A percentile compares a stretch with the other conserved stretches of the same genome.
phyloP scores from a whole-genome alignment of 192 early-diverging fungal species.

The Bifiguratus adelaidae region DNA sequence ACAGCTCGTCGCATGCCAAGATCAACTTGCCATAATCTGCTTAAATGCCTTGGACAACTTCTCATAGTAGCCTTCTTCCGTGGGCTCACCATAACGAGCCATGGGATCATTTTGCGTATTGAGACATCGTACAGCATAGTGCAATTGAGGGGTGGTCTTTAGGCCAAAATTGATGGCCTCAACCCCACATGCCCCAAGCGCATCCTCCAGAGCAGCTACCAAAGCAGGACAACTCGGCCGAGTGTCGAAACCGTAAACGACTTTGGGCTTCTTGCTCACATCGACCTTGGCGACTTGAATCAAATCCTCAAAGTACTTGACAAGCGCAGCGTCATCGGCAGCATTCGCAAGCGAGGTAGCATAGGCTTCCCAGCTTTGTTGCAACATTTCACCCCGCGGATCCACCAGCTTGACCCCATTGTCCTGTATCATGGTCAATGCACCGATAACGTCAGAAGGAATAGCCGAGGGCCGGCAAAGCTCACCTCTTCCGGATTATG shows the following conservation, averaged over 20 bases:
- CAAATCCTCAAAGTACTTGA: slow-evolving; percentile 52
- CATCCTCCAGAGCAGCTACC: slow-evolving; percentile 70
- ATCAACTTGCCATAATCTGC: slow-evolving; percentile 54
- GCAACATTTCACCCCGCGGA: slow-evolving; percentile 97
- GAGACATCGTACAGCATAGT: slow-evolving; percentile 84
- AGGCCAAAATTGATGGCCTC: slow-evolving; percentile 72
- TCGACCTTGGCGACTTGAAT: slow-evolving; percentile 60
- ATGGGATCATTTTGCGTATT: slow-evolving; percentile 63
- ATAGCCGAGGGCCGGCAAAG: neutral
- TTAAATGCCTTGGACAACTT: slow-evolving; percentile 84
- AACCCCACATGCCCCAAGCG: slow-evolving; percentile 61
- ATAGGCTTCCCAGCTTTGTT: slow-evolving; percentile 90
- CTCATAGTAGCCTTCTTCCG: slow-evolving; percentile 83
- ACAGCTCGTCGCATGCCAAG: neutral
- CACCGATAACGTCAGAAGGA: neutral
- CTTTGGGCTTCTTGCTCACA: slow-evolving; percentile 44
- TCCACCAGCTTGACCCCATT: slow-evolving; percentile 99
- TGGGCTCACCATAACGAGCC: slow-evolving; percentile 93
- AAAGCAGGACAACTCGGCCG: slow-evolving; percentile 83
- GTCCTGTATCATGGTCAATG: slow-evolving; percentile 41
- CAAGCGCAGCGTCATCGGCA: slow-evolving; percentile 45
- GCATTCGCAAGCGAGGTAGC: slow-evolving; percentile 88
- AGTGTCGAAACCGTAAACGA: slow-evolving; percentile 90
- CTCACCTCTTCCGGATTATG: slow-evolving; percentile 87
- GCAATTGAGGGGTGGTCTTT: slow-evolving; percentile 93